Base-by-base conservation (phyloP, 2,329 filamentous ascomycete species). In the Microdochium paspali region DNA sequence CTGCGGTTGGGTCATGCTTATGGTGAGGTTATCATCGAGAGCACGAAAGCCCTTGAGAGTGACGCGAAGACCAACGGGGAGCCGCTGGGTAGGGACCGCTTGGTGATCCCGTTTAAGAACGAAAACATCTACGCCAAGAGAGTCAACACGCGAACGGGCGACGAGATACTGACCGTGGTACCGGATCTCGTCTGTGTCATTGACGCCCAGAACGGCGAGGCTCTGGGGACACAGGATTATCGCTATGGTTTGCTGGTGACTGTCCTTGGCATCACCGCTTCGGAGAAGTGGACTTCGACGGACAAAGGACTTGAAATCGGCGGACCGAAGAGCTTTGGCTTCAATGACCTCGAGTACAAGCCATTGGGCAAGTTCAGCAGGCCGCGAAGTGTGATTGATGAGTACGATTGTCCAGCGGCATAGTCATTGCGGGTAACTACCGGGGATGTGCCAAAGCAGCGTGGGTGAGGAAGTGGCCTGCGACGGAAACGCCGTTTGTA, bases 91-190 rank as follows among this genome's bases (percentile, higher is more conserved):
- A n/a, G 26, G 26, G 26, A 28, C 26, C 26, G 26, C 26, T 53
- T 63, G 25, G 63, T 85, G 58, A 82, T 87, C 45, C 82, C 82
- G 0, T 86, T 86, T 68, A 85, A 85, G 65, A 87, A 87, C 60
- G 82, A 87, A 58, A 87, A 86, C 56, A 82, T 87, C 43, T 76
- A 76, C n/a, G 82, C 77, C 0, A 63, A 73, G 42, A 64, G 55
- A 45, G 53, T 68, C 1, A 58, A 63, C 5, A 58, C 58, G 10
- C 54, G 62, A 10, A 54, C 58, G 1, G 59, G 64, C n/a, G 71
- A 51, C 44, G 58, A 60, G 43, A 59, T 79, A 0, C 57, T 81
- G 1, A 73, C 73, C 1, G 68, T 75, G 2, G 77, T 79, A 2
- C 79, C 79, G 0, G 79, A 82, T 48, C 60, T 82, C 5, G 74